These are phyloP conservation scores for Trametes villosa DNA, from an alignment of 768 basidiomycete genomes.

Conservation along the genomic window DNA sequence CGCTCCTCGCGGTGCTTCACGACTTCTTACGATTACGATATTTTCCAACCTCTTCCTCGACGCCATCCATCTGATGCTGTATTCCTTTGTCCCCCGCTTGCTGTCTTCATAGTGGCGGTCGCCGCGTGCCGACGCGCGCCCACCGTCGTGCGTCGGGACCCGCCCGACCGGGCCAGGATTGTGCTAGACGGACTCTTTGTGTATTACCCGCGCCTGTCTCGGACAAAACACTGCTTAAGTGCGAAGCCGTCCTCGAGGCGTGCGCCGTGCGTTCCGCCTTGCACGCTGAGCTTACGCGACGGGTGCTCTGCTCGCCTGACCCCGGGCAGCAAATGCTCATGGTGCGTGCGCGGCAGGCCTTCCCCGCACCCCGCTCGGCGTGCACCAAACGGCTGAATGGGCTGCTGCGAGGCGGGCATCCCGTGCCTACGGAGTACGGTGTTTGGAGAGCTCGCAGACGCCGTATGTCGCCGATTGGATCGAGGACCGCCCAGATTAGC, in stretches of 20 bases:
- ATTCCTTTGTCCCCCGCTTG: conserved; percentile 5
- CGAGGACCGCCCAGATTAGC: conserved; percentile 18
- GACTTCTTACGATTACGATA: conserved; percentile 16
- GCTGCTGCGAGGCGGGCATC: background rate
- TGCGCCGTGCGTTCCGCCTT: too few species aligned
- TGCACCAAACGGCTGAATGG: background rate
- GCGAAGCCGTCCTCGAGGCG: conserved; percentile 5
- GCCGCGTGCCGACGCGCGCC: background rate
- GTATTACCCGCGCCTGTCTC: background rate
- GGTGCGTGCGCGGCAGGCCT: background rate
- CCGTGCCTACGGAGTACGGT: too few species aligned
- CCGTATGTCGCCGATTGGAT: conserved; percentile 23
- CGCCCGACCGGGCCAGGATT: background rate
- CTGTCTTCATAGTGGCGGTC: background rate
- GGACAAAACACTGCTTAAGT: background rate
- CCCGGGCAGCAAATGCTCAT: too few species aligned
- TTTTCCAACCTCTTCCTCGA: background rate
- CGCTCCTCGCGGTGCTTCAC: background rate
- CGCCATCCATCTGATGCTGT: background rate
- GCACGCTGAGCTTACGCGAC: background rate
- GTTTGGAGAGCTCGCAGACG: background rate
- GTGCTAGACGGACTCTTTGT: background rate
- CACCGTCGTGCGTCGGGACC: background rate
- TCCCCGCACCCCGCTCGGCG: background rate
- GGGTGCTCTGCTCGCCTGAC: too few species aligned